Evolutionary conservation across 1,284 basidiomycete genomes (phyloP), one percentile per base, ranked within the genome.

Genomic region (Inonotus obliquus): DNA sequence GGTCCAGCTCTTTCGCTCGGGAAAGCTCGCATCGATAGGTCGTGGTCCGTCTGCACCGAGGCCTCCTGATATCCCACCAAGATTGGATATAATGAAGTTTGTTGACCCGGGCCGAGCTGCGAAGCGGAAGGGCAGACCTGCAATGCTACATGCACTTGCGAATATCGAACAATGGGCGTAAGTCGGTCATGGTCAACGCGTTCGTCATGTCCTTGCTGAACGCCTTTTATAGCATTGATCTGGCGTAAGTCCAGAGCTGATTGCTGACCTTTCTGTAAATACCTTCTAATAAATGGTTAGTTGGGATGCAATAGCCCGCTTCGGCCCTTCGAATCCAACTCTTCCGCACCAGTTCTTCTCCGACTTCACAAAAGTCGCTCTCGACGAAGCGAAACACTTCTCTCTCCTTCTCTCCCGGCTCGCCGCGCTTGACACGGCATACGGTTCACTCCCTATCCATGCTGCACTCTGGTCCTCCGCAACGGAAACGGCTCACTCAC

Each of bases 131-230:
- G 91, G 84, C 67, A 77, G 87, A 21, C 87, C 90, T 2, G 83
- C 86, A 4, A 83, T 94, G 83, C 75, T 95, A 21, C 81, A 94
- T 75, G 90, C 92, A 1, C 76, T 95, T 4, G 92, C 93, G 0
- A 94, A 94, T 71, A 94, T 96, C 57, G 93, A 95, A 69, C 92
- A 94, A 70, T 96, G 92, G 89, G 93, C 93, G 85, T 88, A 67
- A 80, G 86, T 86, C 1, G 13, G 9, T 17, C 71, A 35, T 72
- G 71, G n/a, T n/a, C 73, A 41, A 62, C 67, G 47, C 21, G 37
- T 32, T 25, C 14, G 19, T 32, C 41, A 23, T 58, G 29, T 61
- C 52, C 48, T 3, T 51, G 21, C 44, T 57, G 32, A 27, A 10
- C 4, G 54, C 23, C 7, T 10, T 44, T 29, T 59, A n/a, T 65